These are phyloP conservation scores for Penicillium longicatenatum DNA, from an alignment of 495 filamentous ascomycete genomes.

Conservation along the genomic window DNA sequence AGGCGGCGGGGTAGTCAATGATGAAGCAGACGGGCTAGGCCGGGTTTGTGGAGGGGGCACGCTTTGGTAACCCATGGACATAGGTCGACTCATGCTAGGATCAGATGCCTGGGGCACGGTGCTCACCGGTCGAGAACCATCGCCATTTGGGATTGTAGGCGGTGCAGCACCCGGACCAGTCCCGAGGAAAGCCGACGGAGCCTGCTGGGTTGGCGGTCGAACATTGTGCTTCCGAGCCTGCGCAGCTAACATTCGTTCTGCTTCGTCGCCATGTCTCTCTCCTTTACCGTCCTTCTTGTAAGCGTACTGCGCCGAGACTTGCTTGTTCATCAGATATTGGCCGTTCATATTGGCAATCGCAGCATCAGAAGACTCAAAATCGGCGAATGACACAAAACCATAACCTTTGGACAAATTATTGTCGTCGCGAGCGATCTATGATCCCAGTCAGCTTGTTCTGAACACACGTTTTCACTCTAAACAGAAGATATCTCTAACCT, in stretches of 20 bases:
- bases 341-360: constrained; percentile 93
- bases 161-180: constrained; percentile 36
- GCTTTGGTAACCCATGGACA: constrained; percentile 38
- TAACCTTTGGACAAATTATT: constrained; percentile 91
- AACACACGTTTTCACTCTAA: background rate
- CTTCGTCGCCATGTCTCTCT: constrained; percentile 92
- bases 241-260: constrained; percentile 88
- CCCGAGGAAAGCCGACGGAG: constrained; percentile 47
- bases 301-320: constrained; percentile 93
- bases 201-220: constrained; percentile 63
- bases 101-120: constrained; percentile 33
- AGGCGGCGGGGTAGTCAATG: constrained; percentile 67
- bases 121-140: constrained; percentile 45
- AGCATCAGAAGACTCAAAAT: constrained; percentile 92
- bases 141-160: constrained; percentile 59
- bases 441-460: background rate
- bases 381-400: constrained; percentile 91
- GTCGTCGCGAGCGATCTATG: constrained; percentile 85
- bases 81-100: constrained; percentile 37
- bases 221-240: constrained; percentile 96
- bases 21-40: constrained; percentile 43
- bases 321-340: constrained; percentile 96
- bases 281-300: constrained; percentile 99
- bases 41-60: constrained; percentile 46
- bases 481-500: constrained; percentile 45